Base-by-base conservation (phyloP, 768 basidiomycete species). In the Suillus spraguei region DNA sequence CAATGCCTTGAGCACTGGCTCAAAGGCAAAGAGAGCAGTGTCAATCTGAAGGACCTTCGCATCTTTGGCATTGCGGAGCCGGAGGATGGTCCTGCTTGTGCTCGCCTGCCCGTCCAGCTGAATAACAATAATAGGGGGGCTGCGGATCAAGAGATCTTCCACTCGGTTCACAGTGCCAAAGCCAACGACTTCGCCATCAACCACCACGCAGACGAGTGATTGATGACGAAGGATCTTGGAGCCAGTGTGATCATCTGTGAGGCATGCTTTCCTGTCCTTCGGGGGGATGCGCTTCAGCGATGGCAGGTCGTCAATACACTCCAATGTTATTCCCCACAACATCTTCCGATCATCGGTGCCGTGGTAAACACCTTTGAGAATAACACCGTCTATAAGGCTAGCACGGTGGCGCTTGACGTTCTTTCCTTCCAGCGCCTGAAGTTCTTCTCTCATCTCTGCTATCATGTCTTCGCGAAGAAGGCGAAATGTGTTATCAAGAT, bases 401-500 rank as follows among this genome's bases (percentile, higher is more conserved):
- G 77, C 78, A 7, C 80, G 72, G 59, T 71, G 73, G n/a, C 70
- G 63, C 1, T 78, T 77, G 56, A 76, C 77, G 68, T 79, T 80
- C 67, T 73, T 68, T 11, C 71, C 72, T 3, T 74, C 64, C 0
- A 71, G 75, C 10, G 81, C 74, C 65, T 80, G 78, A 20, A 86
- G 62, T 67, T 85, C 83, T 41, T 87, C 85, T 14, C 80, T 75
- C 62, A 85, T 77, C 64, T 84, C 84, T 62, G 79, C 74, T 16
- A 85, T 60, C 82, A 85, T 83, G 62, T 85, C 86, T 66, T 88
- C 86, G 2, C 87, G 71, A 14, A 86, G 72, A 13, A 88, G 74
- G 1, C 87, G 80, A 68, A 85, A 88, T 64, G 86, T 84, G 53
- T 86, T 85, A 62, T 88, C 87, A 9, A 87, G 74, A 61, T 87